A percentile compares a stretch with the other conserved stretches of the same genome.
Conservation (phyloP, 1,139 yeast genomes). For the Debaryomyces udenii region DNA sequence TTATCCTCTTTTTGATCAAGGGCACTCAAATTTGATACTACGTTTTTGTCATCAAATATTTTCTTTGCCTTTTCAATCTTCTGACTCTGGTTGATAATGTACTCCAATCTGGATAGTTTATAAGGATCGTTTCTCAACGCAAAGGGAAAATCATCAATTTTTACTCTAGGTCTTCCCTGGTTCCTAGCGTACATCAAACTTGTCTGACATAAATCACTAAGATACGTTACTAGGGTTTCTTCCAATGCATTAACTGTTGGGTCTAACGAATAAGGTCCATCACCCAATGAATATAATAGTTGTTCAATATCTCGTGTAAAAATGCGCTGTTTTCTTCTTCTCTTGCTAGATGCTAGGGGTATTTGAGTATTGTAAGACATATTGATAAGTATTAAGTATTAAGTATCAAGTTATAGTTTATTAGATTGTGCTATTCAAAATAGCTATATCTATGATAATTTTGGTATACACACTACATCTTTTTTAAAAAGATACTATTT, state of each 20-base stretch:
- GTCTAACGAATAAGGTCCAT: conserved; percentile 73
- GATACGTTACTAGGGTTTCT: conserved; percentile 78
- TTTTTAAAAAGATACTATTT: too few species aligned
- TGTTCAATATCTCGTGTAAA: conserved; percentile 73
- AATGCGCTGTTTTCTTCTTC: conserved; percentile 42
- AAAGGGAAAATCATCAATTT: conserved; percentile 86
- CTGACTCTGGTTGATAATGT: conserved; percentile 72
- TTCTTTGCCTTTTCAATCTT: conserved; percentile 80
- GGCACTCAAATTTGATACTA: conserved; percentile 13
- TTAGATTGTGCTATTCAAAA: too few species aligned
- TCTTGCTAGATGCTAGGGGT: conserved; percentile 10
- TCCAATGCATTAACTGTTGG: conserved; percentile 80
- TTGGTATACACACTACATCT: conserved; percentile 3
- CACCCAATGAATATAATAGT: conserved; percentile 84
- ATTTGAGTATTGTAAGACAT: conserved; percentile 5
- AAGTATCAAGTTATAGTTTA: too few species aligned
- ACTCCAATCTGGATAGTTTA: conserved; percentile 83
- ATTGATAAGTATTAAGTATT: too few species aligned
- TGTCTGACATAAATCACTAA: conserved; percentile 56
- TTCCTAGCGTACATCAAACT: conserved; percentile 27
- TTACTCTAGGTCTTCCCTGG: conserved; percentile 68
- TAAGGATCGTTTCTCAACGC: conserved; percentile 81
- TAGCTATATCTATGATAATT: background rate
- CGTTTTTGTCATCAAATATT: conserved; percentile 65
- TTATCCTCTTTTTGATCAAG: conserved; percentile 16